Conservation (phyloP, 78 protist species). For the Dictyostelium discoideum region DNA sequence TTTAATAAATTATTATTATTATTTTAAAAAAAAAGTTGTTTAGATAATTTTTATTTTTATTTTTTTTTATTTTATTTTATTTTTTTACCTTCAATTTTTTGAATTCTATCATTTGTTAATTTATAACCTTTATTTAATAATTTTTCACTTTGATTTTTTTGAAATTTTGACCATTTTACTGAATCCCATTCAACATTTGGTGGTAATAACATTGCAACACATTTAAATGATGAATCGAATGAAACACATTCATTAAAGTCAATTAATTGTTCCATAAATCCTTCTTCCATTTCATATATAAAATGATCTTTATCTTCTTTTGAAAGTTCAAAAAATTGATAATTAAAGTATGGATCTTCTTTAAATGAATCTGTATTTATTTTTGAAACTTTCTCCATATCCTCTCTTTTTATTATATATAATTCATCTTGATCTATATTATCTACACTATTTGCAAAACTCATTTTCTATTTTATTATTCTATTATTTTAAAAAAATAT, state of each 20-base stretch:
- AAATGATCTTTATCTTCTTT: constrained; percentile 22
- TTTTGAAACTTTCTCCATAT: not conserved
- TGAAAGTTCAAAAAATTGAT: constrained; percentile 44
- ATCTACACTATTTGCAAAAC: not conserved
- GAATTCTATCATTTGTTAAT: constrained; percentile 39
- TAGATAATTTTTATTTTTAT: not conserved
- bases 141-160: constrained; percentile 11
- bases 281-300: constrained; percentile 24
- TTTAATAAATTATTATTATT: not conserved
- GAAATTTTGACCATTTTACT: constrained; percentile 32
- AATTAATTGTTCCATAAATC: constrained; percentile 48
- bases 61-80: not conserved
- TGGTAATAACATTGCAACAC: constrained; percentile 36
- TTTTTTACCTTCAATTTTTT: constrained; percentile 25
- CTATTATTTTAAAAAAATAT: too few species aligned
- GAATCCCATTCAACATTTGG: constrained; percentile 44
- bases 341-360: constrained; percentile 47
- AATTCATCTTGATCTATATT: not conserved
- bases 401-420: not conserved
- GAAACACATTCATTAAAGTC: constrained; percentile 11
- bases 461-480: not conserved
- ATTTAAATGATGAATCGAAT: constrained; percentile 4
- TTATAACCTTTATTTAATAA: not conserved
- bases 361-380: constrained; percentile 42
- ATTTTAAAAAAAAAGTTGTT: not conserved